Percentiles rank a stretch among this genome's conserved stretches.
Evolutionary conservation across 371 early-diverging fungal species (phyloP).

Genomic region (Sporodiniella umbellata): DNA sequence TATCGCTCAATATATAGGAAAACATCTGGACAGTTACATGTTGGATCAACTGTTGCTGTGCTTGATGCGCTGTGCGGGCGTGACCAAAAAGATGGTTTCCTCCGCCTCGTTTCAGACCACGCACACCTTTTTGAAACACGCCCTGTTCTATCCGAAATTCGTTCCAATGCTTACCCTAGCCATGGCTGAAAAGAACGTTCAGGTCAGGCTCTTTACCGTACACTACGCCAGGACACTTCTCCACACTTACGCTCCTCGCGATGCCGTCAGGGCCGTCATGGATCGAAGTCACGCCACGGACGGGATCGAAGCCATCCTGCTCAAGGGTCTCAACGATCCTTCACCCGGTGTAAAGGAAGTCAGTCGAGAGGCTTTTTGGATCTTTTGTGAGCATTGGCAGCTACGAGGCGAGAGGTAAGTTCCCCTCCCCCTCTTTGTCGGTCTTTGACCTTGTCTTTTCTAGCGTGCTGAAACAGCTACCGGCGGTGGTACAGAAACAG

Average conservation of each 20-base stretch:
- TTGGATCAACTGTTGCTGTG: constrained; percentile 36
- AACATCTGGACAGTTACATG: constrained; percentile 35
- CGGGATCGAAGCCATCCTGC: constrained; percentile 29
- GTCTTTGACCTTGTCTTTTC: background rate
- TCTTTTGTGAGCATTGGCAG: constrained; percentile 41
- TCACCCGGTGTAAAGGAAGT: constrained; percentile 38
- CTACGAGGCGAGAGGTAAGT: constrained; percentile 41
- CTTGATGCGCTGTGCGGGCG: constrained; percentile 34
- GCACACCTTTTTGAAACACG: constrained; percentile 29
- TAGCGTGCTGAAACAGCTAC: constrained; percentile 27
- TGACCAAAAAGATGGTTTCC: constrained; percentile 43
- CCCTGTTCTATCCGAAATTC: constrained; percentile 35
- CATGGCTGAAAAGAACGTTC: constrained; percentile 45
- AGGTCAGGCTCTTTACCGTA: constrained; percentile 36
- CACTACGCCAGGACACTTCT: constrained; percentile 31
- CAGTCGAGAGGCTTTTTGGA: constrained; percentile 43
- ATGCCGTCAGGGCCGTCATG: constrained; percentile 28
- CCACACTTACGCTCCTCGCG: constrained; percentile 36
- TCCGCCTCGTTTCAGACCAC: constrained; percentile 27
- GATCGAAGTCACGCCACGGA: constrained; percentile 35
- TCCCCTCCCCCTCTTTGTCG: background rate
- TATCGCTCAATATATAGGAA: constrained; percentile 35
- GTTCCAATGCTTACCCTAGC: constrained; percentile 30
- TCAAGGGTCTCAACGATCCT: constrained; percentile 41
- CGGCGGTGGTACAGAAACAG: constrained; percentile 25